Evolutionary conservation across 2,329 filamentous ascomycete species (phyloP).

Genomic region (Exophiala calicioides): DNA sequence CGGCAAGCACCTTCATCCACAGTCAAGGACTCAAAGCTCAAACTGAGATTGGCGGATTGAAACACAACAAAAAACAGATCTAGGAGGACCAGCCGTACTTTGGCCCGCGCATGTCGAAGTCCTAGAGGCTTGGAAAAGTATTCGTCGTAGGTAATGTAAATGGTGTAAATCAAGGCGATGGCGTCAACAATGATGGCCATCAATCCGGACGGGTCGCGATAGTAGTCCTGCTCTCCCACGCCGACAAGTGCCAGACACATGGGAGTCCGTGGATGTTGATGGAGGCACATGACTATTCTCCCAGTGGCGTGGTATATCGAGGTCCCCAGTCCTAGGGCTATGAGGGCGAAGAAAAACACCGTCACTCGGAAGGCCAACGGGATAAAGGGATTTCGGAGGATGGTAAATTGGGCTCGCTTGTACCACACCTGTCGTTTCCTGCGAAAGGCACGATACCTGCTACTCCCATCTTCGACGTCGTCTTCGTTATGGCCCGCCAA

Average conservation of each 20-base stretch:
- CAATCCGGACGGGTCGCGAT: constrained; percentile 73
- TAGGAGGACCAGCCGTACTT: constrained; percentile 84
- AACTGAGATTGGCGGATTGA: constrained; percentile 85
- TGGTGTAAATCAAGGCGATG: constrained; percentile 83
- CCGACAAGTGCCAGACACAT: constrained; percentile 19
- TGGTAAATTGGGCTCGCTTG: constrained; percentile 64
- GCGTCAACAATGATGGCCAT: constrained; percentile 89
- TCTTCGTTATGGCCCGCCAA: constrained; percentile 48
- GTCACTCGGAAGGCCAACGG: constrained; percentile 80
- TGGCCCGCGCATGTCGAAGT: constrained; percentile 77
- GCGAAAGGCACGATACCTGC: constrained; percentile 52
- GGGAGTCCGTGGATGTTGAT: constrained; percentile 26
- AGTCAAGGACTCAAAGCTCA: constrained; percentile 82
- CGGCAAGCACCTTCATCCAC: constrained; percentile 62
- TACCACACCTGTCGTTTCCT: constrained; percentile 54
- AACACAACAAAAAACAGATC: constrained; percentile 98
- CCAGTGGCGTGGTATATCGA: constrained; percentile 68
- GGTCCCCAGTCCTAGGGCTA: constrained; percentile 75
- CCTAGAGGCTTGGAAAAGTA: constrained; percentile 93
- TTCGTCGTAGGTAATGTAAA: constrained; percentile 95
- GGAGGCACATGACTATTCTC: constrained; percentile 30
- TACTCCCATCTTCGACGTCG: constrained; percentile 53
- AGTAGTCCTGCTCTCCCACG: constrained; percentile 30
- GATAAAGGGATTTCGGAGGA: constrained; percentile 80
- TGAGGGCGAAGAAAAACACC: constrained; percentile 78